Evolutionary conservation across 495 filamentous ascomycete genomes (phyloP).

Genomic region (Eremomyces bilateralis): DNA sequence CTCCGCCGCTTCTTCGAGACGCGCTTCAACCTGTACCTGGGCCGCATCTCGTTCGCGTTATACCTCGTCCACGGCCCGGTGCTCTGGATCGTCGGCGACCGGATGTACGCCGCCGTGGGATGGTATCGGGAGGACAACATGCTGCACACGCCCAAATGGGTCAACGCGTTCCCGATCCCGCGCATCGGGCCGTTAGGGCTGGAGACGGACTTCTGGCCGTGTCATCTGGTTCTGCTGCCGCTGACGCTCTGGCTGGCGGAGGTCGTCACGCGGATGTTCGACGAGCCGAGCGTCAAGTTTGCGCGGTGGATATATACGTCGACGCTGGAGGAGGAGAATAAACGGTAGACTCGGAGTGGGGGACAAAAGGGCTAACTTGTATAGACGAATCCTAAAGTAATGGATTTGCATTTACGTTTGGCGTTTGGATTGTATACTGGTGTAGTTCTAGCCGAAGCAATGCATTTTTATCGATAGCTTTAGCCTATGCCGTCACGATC

Average conservation of each 20-base stretch:
- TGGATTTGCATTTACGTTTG: too few relatives aligned
- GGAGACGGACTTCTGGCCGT: conserved; percentile 28
- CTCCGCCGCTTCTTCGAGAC: conserved; percentile 18
- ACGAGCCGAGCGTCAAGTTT: conserved; percentile 33
- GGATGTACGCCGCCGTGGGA: conserved; percentile 30
- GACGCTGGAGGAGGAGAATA: conserved; percentile 24
- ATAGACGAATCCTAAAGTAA: too few relatives aligned
- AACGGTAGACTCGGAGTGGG: too few relatives aligned
- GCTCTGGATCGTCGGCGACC: conserved; percentile 18
- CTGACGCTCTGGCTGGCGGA: conserved; percentile 36
- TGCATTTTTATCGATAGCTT: too few relatives aligned
- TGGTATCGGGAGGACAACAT: conserved; percentile 21
- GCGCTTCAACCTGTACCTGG: conserved; percentile 10
- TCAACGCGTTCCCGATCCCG: conserved; percentile 25
- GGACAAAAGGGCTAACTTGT: too few relatives aligned
- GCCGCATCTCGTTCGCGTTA: conserved; percentile 7
- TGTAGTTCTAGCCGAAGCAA: too few relatives aligned
- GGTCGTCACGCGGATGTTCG: conserved; percentile 29
- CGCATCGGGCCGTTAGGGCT: conserved; percentile 29
- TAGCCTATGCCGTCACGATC: too few relatives aligned
- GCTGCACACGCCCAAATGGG: conserved; percentile 21
- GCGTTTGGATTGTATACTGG: too few relatives aligned
- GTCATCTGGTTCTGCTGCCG: conserved; percentile 32
- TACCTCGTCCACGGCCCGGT: conserved; percentile 12
- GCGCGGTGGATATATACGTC: conserved; percentile 29